Evolutionary conservation across 1,284 basidiomycete species (phyloP).

Genomic region (Sanghuangporus sanghuang): DNA sequence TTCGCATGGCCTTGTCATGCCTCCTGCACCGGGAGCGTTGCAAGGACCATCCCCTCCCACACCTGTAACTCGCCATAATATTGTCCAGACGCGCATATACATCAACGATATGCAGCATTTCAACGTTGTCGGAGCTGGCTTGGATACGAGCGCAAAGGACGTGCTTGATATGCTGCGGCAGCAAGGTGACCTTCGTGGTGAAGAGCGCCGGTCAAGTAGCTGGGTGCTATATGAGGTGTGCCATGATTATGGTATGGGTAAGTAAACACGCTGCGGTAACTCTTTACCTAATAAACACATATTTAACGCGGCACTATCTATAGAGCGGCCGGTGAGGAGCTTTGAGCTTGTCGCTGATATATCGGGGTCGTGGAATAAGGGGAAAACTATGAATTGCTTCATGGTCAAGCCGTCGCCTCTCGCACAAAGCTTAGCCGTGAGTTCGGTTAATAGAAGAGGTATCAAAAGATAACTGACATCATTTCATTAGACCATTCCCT

Average conservation of each 20-base stretch:
- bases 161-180: constrained; percentile 56
- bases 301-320: not conserved
- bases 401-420: constrained; percentile 69
- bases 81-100: constrained; percentile 61
- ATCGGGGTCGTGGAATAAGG: constrained; percentile 78
- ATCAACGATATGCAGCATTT: constrained; percentile 71
- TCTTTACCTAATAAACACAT: not conserved
- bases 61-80: constrained; percentile 25
- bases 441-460: constrained; percentile 24
- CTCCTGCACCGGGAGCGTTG: constrained; percentile 1
- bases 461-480: not conserved
- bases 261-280: constrained; percentile 23
- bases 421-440: constrained; percentile 53
- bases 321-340: constrained; percentile 81
- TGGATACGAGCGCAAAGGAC: constrained; percentile 58
- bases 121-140: constrained; percentile 59
- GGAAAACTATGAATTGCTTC: constrained; percentile 71
- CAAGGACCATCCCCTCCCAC: constrained; percentile 10
- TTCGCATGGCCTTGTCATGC: not conserved
- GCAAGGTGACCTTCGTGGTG: constrained; percentile 54
- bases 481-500: constrained; percentile 57
- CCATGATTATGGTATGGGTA: constrained; percentile 83
- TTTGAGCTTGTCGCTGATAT: constrained; percentile 76
- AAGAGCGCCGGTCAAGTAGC: constrained; percentile 44
- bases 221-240: constrained; percentile 81